These are phyloP conservation scores for Aspergillus sojae DNA, from an alignment of 2,329 filamentous ascomycete species.

Conservation along the genomic window DNA sequence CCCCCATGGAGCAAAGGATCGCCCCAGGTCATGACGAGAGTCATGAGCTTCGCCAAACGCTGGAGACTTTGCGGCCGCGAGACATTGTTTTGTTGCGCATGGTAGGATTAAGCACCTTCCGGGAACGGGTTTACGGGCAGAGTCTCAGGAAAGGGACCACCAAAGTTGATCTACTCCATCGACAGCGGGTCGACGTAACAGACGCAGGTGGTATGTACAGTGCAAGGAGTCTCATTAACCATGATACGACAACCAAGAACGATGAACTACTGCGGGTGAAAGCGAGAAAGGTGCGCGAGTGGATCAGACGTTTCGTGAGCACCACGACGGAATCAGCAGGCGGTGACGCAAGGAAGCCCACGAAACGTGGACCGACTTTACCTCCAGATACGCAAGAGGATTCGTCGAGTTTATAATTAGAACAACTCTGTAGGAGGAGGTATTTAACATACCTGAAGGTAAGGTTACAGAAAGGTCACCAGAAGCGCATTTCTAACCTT, in stretches of 20 bases:
- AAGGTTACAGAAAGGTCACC: neutral
- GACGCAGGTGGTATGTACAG: slow-evolving; percentile 62
- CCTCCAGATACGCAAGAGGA: slow-evolving; percentile 22
- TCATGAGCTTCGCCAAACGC: slow-evolving; percentile 42
- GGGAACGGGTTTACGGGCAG: slow-evolving; percentile 79
- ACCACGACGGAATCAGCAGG: slow-evolving; percentile 34
- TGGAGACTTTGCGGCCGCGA: slow-evolving; percentile 61
- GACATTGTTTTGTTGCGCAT: slow-evolving; percentile 81
- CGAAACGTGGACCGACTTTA: slow-evolving; percentile 13
- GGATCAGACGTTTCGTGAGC: slow-evolving; percentile 72
- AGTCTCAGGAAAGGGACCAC: slow-evolving; percentile 74
- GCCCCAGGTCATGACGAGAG: slow-evolving; percentile 14
- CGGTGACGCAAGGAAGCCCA: slow-evolving; percentile 20
- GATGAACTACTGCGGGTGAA: slow-evolving; percentile 61
- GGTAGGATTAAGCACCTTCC: slow-evolving; percentile 75
- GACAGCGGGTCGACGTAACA: slow-evolving; percentile 54
- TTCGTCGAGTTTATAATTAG: slow-evolving; percentile 19
- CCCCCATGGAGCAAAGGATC: slow-evolving; percentile 33
- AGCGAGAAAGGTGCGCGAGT: slow-evolving; percentile 69
- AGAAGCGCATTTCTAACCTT: neutral
- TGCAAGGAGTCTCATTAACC: slow-evolving; percentile 48
- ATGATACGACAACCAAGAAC: slow-evolving; percentile 21
- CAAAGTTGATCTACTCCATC: slow-evolving; percentile 67
- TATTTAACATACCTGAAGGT: neutral
- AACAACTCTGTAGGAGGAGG: neutral